These are phyloP conservation scores for Spirogloea muscicola DNA, from an alignment of 139 green algal species.

Conservation along the genomic window DNA sequence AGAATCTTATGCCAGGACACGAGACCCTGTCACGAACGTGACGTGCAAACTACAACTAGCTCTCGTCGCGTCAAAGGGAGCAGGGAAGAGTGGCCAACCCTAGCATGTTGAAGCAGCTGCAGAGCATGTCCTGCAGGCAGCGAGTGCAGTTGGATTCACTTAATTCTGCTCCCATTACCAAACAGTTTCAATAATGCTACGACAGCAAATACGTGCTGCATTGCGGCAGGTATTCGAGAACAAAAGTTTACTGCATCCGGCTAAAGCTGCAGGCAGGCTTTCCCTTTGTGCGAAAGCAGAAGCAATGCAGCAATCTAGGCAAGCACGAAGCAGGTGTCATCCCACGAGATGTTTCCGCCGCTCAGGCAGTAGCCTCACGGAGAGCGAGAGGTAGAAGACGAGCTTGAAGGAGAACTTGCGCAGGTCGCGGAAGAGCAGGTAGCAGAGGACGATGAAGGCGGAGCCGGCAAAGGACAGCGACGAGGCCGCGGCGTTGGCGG, in stretches of 20 bases:
- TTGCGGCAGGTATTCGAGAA: too few relatives aligned
- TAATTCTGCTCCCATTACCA: too few relatives aligned
- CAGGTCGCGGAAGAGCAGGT: conserved; percentile 32
- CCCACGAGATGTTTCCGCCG: not conserved
- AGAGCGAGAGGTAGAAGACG: conserved; percentile 41
- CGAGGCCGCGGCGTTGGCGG: conserved; percentile 7
- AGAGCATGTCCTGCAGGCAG: conserved; percentile 17
- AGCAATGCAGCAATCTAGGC: too few relatives aligned
- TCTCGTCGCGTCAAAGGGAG: not conserved
- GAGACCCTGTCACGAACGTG: not conserved
- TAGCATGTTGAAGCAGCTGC: conserved; percentile 27
- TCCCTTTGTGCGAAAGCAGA: too few relatives aligned
- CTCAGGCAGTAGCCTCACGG: conserved; percentile 10
- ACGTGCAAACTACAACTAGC: not conserved
- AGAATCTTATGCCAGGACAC: not conserved
- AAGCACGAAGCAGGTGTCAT: too few relatives aligned
- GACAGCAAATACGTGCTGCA: too few relatives aligned
- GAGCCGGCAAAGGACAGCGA: conserved; percentile 28
- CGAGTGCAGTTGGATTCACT: too few relatives aligned
- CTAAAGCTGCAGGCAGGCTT: too few relatives aligned
- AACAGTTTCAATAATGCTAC: too few relatives aligned
- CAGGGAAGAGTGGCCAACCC: not conserved
- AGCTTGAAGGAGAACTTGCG: conserved; percentile 46
- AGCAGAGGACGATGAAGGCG: conserved; percentile 43
- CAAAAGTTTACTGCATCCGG: too few relatives aligned